phyloP scores from a whole-genome alignment of 306 rosid genomes.

The Senna tora region DNA sequence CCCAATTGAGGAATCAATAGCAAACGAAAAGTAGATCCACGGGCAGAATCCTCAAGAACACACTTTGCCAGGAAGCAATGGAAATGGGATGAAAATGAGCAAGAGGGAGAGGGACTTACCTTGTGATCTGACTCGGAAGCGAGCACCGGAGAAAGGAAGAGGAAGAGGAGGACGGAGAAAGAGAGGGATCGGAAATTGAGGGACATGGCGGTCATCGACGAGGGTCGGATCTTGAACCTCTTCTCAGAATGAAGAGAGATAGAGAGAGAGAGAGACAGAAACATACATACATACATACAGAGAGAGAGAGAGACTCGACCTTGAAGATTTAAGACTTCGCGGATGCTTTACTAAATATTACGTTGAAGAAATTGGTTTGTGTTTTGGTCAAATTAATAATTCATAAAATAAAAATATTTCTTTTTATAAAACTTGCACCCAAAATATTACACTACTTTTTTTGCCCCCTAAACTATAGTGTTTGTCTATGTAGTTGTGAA shows the following conservation, averaged over 20 bases:
- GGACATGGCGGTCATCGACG: conserved; percentile 65
- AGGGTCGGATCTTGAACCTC: conserved; percentile 53
- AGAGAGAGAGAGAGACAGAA: background rate
- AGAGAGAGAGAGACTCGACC: background rate
- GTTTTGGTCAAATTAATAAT: too few relatives aligned
- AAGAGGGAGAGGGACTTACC: conserved; percentile 49
- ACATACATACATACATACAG: background rate
- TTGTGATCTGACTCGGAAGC: conserved; percentile 96
- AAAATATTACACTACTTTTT: too few relatives aligned
- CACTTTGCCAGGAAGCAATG: background rate
- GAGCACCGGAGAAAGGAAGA: conserved; percentile 41
- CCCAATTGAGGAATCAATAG: conserved; percentile 34
- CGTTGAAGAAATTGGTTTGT: background rate
- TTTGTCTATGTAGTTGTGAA: too few relatives aligned
- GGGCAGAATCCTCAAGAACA: background rate
- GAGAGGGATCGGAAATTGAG: conserved; percentile 59
- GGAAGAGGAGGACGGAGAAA: conserved; percentile 26
- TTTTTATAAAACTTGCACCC: too few relatives aligned
- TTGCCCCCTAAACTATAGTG: too few relatives aligned
- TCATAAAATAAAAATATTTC: too few relatives aligned
- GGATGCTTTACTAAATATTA: background rate
- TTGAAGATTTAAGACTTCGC: background rate
- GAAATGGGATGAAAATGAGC: background rate
- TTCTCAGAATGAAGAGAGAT: conserved; percentile 29
- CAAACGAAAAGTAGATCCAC: conserved; percentile 50